Evolutionary conservation across 2,329 filamentous ascomycete species (phyloP), one percentile per base, ranked within the genome.

Genomic region (Leptographium procerum): DNA sequence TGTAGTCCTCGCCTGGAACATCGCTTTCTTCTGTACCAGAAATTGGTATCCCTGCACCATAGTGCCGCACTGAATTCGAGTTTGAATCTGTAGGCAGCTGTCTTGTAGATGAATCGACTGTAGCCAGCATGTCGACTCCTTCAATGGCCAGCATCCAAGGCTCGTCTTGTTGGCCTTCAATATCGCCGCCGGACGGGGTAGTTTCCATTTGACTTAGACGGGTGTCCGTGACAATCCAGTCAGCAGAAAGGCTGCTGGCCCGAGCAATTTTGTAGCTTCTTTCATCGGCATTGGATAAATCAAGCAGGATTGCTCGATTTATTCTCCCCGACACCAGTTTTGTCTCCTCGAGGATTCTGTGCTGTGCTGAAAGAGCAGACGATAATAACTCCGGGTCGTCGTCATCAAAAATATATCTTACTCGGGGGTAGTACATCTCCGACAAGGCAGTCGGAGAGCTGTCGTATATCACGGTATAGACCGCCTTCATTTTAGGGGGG

Each of bases 381-480:
- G 87, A 87, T 43, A 95, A 76, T 51, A 88, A 75, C 52, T 91
- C 87, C 2, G 85, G 82, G 68, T 96, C 91, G 71, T 97, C 94
- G 71, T 97, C 91, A 65, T 83, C 83, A 75, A 99, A 97, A 67
- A 97, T 81, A 74, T 97, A 97, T 73, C 92, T 90, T 1, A 96
- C 84, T 57, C 83, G 84, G 1, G 92, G 94, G 69, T 97, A 91
- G 66, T 89, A 80, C 61, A 89, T 88, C 52, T 88, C 65, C 28
- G 68, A 61, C 1, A 62, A 40, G 61, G 62, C 34, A 52, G 62
- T 26, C 55, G 82, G 85, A n/a, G 83, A 80, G 13, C 80, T 73
- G 70, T 96, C 91, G 67, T 89, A 84, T 63, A 97, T 78, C 48
- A 96, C 77, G 1, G 89, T 87, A 75, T 96, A 96, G 75, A 96